Evolutionary conservation across 2,329 filamentous ascomycete genomes (phyloP).

Genomic region (Chaetomium sp.): DNA sequence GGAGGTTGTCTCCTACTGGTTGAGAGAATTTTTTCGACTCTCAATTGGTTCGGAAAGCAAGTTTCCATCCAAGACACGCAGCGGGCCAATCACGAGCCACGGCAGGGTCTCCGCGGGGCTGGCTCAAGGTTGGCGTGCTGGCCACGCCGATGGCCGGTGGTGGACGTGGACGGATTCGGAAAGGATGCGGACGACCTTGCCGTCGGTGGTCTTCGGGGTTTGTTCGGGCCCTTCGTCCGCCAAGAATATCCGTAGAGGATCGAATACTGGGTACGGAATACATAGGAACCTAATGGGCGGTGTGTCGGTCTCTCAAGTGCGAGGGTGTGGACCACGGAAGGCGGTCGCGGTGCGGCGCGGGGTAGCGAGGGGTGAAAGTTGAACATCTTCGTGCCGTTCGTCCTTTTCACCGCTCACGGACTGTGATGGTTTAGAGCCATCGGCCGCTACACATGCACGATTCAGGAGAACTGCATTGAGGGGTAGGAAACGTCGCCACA

Average conservation of each 20-base stretch:
- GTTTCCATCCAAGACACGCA: conserved; percentile 12
- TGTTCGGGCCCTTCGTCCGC: conserved; percentile 5
- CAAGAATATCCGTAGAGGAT: not conserved
- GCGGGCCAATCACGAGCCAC: conserved; percentile 11
- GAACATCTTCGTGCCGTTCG: not conserved
- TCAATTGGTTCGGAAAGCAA: conserved; percentile 13
- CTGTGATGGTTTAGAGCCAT: not conserved
- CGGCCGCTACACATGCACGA: conserved; percentile 6
- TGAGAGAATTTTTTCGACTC: not conserved
- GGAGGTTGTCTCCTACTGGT: not conserved
- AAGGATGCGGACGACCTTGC: conserved; percentile 11
- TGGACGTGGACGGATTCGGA: conserved; percentile 21
- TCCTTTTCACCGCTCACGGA: not conserved
- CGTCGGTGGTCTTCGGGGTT: conserved; percentile 7
- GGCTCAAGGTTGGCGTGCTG: not conserved
- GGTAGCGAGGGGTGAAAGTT: not conserved
- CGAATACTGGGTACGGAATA: no score
- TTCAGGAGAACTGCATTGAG: conserved; percentile 5
- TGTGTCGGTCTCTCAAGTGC: not conserved
- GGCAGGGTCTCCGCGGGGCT: not conserved
- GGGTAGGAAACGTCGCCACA: conserved; percentile 5
- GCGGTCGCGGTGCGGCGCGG: conserved; percentile 1
- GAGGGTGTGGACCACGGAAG: not conserved
- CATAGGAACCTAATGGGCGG: conserved; percentile 10
- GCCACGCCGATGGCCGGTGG: not conserved